Conservation (phyloP, 495 filamentous ascomycete genomes). For the Thermothielavioides terrestris region DNA sequence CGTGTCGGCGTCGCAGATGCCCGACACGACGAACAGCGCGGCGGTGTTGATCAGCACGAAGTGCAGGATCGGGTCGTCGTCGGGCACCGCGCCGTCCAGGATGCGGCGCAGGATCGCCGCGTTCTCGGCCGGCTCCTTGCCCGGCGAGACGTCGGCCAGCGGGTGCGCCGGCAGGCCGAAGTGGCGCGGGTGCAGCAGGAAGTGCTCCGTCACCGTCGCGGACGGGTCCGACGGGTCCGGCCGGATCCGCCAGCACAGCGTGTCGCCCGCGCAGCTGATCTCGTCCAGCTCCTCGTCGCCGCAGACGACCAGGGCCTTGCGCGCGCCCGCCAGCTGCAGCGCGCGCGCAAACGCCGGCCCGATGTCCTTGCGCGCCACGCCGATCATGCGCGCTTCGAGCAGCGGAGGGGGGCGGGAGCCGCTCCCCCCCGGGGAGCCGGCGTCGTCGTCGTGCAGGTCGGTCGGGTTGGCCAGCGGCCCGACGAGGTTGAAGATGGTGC, state of each 20-base stretch:
- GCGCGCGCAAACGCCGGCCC: constrained; percentile 84
- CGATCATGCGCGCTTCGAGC: constrained; percentile 84
- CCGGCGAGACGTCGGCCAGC: constrained; percentile 66
- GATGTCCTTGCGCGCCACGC: constrained; percentile 77
- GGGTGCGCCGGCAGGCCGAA: constrained; percentile 76
- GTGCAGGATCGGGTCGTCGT: constrained; percentile 75
- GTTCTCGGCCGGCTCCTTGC: constrained; percentile 80
- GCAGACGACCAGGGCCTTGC: constrained; percentile 85
- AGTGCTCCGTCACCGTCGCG: constrained; percentile 56
- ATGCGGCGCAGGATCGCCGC: constrained; percentile 72
- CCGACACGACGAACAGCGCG: constrained; percentile 71
- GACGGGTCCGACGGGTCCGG: constrained; percentile 35
- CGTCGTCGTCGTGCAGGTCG: constrained; percentile 38
- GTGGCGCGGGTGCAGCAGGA: constrained; percentile 66
- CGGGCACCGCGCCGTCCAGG: constrained; percentile 58
- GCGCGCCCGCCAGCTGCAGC: constrained; percentile 62
- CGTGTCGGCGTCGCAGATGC: constrained; percentile 73
- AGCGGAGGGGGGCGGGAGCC: constrained; percentile 5
- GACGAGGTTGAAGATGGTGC: constrained; percentile 94
- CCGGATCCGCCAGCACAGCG: constrained; percentile 75
- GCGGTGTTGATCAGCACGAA: constrained; percentile 94
- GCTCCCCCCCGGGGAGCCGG: not conserved
- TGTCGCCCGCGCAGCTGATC: constrained; percentile 76
- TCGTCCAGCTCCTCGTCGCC: constrained; percentile 94
- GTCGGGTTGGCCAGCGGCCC: constrained; percentile 88